Evolutionary conservation across 441 rosid genomes (phyloP), one percentile per base, ranked within the genome.

Genomic region (Aquilaria agallochum): DNA sequence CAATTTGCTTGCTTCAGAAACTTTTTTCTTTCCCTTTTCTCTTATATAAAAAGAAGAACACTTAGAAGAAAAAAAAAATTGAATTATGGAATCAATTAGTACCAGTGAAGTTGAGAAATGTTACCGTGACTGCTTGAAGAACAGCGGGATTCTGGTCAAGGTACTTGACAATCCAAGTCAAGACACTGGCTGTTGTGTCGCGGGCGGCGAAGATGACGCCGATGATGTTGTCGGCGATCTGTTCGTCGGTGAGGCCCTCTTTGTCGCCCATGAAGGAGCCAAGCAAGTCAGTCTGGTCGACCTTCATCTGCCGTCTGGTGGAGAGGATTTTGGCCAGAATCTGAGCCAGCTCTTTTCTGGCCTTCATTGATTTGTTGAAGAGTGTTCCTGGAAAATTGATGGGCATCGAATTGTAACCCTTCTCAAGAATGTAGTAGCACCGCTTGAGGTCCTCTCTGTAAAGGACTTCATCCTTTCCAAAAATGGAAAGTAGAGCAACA

Each of bases 371-470:
- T 71, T 89, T 84, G 88, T 89, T 53, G 78, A 91, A 91, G 3
- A 91, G 92, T 3, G 99, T 91, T 34, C 97, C 97, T 0, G 97
- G 96, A 20, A 95, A 67, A 64, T 95, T 91, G 15, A 91, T 72
- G 15, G 97, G 97, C 97, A 95, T 87, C 30, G 97, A 95, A 66
- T 95, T 95, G 83, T 95, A 95, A 1, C 97, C 99, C 60, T 88
- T 81, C 68, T 95, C 99, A 2, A 95, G 87, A 74, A 86, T 72
- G 90, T 89, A 88, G 78, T 95, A 95, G 55, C 97, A 89, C 64
- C 86, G 70, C 71, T 89, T 91, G 31, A 91, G 86, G 67, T 91
- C 97, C 56, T 95, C 99, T 75, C 96, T 75, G 84, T 89, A 89
- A 12, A 69, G 50, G 44, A 76, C 74, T 55, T 86, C 97, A 53